Evolutionary conservation across 805 yeast species (phyloP).

Genomic region (Ogataea naganishii): DNA sequence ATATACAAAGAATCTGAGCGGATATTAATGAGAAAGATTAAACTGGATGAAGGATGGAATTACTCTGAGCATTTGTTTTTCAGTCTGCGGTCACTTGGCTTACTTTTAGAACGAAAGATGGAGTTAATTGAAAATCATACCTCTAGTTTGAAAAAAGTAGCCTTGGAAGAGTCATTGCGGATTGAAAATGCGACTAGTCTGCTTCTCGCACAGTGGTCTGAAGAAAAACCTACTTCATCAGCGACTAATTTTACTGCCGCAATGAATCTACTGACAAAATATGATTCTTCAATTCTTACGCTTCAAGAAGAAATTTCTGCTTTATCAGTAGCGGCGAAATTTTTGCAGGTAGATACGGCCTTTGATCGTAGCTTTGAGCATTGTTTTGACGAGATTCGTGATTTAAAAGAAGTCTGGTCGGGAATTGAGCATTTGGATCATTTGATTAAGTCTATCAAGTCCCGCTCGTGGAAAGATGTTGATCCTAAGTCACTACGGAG

Average conservation of each 20-base stretch:
- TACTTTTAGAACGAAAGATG: slow-evolving; percentile 28
- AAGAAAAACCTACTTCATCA: slow-evolving; percentile 37
- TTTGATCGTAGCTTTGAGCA: slow-evolving; percentile 20
- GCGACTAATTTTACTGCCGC: slow-evolving; percentile 35
- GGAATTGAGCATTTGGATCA: slow-evolving; percentile 45
- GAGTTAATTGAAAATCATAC: slow-evolving; percentile 30
- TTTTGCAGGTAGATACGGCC: slow-evolving; percentile 25
- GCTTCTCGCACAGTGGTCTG: slow-evolving; percentile 38
- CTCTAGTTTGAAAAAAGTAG: slow-evolving; percentile 31
- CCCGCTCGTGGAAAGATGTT: slow-evolving; percentile 39
- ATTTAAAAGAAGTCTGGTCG: slow-evolving; percentile 56
- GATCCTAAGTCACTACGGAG: slow-evolving; percentile 35
- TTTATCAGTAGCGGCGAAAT: slow-evolving; percentile 24
- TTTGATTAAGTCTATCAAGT: slow-evolving; percentile 32
- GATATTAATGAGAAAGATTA: slow-evolving; percentile 25
- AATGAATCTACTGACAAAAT: slow-evolving; percentile 24
- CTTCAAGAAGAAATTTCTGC: slow-evolving; percentile 9
- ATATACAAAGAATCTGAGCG: slow-evolving; percentile 21
- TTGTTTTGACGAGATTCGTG: slow-evolving; percentile 40
- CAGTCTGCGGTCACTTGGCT: slow-evolving; percentile 32
- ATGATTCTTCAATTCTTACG: slow-evolving; percentile 10
- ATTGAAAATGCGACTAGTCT: slow-evolving; percentile 23
- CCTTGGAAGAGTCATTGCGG: slow-evolving; percentile 31
- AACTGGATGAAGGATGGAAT: slow-evolving; percentile 46
- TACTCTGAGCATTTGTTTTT: slow-evolving; percentile 54